These are phyloP conservation scores for Flueggea neowawraea DNA, from an alignment of 441 rosid species.

Conservation along the genomic window DNA sequence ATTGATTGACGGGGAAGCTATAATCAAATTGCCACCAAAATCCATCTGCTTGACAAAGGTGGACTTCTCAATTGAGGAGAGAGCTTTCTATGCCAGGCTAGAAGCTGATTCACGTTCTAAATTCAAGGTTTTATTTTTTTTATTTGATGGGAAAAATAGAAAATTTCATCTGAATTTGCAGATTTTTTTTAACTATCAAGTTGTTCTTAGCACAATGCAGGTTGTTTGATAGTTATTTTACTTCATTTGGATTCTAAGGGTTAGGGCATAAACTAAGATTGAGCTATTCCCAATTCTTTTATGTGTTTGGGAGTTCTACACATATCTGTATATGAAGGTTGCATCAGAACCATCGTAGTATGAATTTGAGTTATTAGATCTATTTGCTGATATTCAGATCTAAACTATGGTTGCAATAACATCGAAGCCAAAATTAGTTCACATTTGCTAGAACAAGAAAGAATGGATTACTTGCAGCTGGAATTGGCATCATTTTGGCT, in stretches of 20 bases:
- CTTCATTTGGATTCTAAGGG: neutral
- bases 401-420: no score
- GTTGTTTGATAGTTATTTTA: neutral
- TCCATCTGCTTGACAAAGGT: constrained; percentile 53
- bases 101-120: constrained; percentile 81
- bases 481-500: no score
- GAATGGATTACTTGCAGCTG: no score
- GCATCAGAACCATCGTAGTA: no score
- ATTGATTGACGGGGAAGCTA: constrained; percentile 81
- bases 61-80: constrained; percentile 79
- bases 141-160: constrained; percentile 2
- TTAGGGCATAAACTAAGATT: neutral
- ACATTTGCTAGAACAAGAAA: no score
- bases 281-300: neutral
- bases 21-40: constrained; percentile 84
- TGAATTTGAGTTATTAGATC: no score
- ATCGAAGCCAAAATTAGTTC: no score
- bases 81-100: constrained; percentile 78
- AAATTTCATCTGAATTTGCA: neutral
- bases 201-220: no score
- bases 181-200: neutral
- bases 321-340: neutral
- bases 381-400: no score
- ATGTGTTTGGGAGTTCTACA: neutral
- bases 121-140: constrained; percentile 58